These are phyloP conservation scores for Monosporascus sp. DNA, from an alignment of 2,329 filamentous ascomycete species.

Conservation along the genomic window DNA sequence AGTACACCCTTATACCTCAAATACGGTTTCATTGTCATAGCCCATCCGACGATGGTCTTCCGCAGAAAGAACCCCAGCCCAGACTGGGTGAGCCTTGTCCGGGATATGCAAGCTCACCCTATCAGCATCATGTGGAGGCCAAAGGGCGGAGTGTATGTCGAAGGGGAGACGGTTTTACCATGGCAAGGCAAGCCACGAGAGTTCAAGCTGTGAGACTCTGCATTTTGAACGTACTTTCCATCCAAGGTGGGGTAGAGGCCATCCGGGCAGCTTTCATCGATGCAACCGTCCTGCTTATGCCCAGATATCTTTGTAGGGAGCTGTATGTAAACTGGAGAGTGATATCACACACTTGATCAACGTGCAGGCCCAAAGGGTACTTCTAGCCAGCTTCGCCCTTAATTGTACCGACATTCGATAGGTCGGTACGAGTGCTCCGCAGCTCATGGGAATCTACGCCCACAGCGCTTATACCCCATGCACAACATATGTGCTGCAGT, in stretches of 20 bases:
- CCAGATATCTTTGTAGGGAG: too few species aligned
- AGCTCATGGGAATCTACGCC: too few species aligned
- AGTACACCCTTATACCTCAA: background rate
- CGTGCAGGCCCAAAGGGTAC: too few species aligned
- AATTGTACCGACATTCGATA: too few species aligned
- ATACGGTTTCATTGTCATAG: background rate
- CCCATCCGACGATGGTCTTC: background rate
- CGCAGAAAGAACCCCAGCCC: background rate
- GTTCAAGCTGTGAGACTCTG: background rate
- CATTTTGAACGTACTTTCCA: background rate
- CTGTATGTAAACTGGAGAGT: too few species aligned
- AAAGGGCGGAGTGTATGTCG: background rate
- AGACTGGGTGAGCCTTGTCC: background rate
- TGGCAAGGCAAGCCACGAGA: background rate
- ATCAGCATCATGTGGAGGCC: slow-evolving; percentile 1
- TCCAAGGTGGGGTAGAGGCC: background rate
- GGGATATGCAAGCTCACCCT: background rate
- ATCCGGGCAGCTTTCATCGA: too few species aligned
- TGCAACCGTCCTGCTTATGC: too few species aligned
- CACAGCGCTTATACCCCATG: too few species aligned
- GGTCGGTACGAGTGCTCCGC: too few species aligned
- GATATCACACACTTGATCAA: too few species aligned
- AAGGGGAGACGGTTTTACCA: background rate
- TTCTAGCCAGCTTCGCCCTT: too few species aligned
- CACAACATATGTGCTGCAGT: too few species aligned